Base-by-base conservation (phyloP, 2,329 filamentous ascomycete genomes). In the Eurotiales sp. region DNA sequence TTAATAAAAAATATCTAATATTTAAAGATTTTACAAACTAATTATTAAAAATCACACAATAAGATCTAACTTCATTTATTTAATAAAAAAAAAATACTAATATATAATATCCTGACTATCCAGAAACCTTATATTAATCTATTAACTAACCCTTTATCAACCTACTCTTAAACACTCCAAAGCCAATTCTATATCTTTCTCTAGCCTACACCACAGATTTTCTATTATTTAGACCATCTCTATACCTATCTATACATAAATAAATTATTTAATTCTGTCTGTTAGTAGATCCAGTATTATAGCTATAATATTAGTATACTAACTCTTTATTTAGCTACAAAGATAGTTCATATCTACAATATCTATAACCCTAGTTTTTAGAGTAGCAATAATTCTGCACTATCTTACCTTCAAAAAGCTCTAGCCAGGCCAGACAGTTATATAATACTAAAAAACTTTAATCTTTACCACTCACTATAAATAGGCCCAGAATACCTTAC, bases 221-320 rank as follows among this genome's bases (percentile, higher is more conserved):
- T 8, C n/a, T n/a, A 30, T 30, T 8, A 17, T n/a, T n/a, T n/a
- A 14, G 11, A 44, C 19, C 29, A 30, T 10, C 51, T 58, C 8
- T 36, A 56, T 49, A 55, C 60, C n/a, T 64, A 54, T 46, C 60
- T 62, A 45, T 64, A 61, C 42, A 45, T 64, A 10, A 63, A 61
- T 34, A 64, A 60, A 47, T 52, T 42, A 23, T 46, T 61, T 39
- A 56, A 59, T 39, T 46, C 56, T 10, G 52, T 12, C 12, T 42
- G 22, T 15, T 59, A 50, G 58, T 3, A 11, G 3, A 32, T 32
- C 4, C 4, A 12, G 29, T 11, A 6, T 11, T 14, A 32, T 14
- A 12, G 4, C 10, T 3, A 14, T 6, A 14, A 32, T 32, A 8
- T 32, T 4, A 32, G 29, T 14, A 32, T 14, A 12, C 11, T 39